phyloP scores from a whole-genome alignment of 352 stramenopile species.

The Phytopythium helicoides region DNA sequence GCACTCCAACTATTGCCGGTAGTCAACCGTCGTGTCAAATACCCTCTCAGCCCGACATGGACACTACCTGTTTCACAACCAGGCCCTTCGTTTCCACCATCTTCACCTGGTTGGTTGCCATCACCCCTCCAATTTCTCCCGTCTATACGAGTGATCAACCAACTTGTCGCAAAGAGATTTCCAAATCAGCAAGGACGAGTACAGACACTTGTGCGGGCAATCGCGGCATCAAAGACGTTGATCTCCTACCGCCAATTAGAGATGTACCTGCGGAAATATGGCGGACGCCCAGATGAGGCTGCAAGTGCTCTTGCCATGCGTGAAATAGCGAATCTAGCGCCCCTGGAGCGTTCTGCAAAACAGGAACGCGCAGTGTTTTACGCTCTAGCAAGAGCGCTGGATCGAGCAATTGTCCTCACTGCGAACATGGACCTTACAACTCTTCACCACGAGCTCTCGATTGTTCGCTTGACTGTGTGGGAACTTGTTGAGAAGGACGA shows the following conservation, averaged over 20 bases:
- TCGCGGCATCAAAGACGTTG: constrained; percentile 47
- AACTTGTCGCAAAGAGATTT: constrained; percentile 57
- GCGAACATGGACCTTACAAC: constrained; percentile 46
- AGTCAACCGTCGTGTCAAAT: constrained; percentile 20
- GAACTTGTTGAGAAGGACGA: constrained; percentile 2
- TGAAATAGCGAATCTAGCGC: constrained; percentile 9
- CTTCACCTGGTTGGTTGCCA: neutral
- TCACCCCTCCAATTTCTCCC: constrained; percentile 33
- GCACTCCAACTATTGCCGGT: constrained; percentile 23
- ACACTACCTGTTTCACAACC: neutral
- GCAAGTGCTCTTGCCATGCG: constrained; percentile 40
- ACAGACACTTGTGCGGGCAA: constrained; percentile 41
- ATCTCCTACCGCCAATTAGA: constrained; percentile 76
- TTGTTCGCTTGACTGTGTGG: constrained; percentile 16
- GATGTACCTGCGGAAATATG: constrained; percentile 68
- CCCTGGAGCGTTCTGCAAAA: neutral
- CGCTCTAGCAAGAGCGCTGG: constrained; percentile 2
- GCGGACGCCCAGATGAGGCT: constrained; percentile 65
- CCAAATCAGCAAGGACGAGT: constrained; percentile 74
- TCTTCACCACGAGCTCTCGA: constrained; percentile 53
- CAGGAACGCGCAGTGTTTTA: neutral
- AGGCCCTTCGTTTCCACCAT: neutral
- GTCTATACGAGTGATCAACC: constrained; percentile 39
- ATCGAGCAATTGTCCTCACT: constrained; percentile 61
- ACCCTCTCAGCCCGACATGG: constrained; percentile 39